Evolutionary conservation across 306 rosid species (phyloP), one percentile per base, ranked within the genome.

Genomic region (Calophaca sinica): DNA sequence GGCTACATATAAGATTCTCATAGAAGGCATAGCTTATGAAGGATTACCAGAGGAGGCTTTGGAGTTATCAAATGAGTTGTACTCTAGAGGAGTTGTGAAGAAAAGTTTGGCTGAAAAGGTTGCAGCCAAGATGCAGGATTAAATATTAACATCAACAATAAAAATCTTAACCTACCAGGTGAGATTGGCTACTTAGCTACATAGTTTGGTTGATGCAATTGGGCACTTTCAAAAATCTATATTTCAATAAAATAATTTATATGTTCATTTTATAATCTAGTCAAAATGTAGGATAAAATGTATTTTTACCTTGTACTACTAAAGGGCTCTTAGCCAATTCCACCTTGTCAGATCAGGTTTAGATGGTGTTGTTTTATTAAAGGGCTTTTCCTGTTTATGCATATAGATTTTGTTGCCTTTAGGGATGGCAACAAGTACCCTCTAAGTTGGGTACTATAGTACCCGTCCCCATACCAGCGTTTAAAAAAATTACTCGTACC

Each of bases 1-100:
- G 84, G 86, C 86, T 67, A 86, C 98, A 7, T 93, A 93, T 75
- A 91, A 93, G 36, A 88, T 89, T 84, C 98, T 93, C 55, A 84
- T 93, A 53, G 94, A 91, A 84, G 97, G 96, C 81, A 80, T 93
- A 67, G 96, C 93, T 9, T 77, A 81, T 69, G 97, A 93, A 84
- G 98, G 97, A 38, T 82, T 93, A 4, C 91, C 91, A 4, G 86
- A 85, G 75, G 97, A 93, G 67, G 98, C 97, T 63, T 79, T 93
- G 87, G 89, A 84, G 83, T 78, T 93, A 44, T 70, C 89, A 54
- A 83, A 82, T 70, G 91, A 91, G 76, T 65, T 93, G 80, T 77
- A 87, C 80, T 80, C 81, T 67, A 89, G 82, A 81, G 97, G 98
- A 53, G 81, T 87, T 72, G 89, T 93, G 84, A 93, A 84, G 89